phyloP scores from a whole-genome alignment of 1,284 basidiomycete genomes.

The Chalciporus piperatoides region DNA sequence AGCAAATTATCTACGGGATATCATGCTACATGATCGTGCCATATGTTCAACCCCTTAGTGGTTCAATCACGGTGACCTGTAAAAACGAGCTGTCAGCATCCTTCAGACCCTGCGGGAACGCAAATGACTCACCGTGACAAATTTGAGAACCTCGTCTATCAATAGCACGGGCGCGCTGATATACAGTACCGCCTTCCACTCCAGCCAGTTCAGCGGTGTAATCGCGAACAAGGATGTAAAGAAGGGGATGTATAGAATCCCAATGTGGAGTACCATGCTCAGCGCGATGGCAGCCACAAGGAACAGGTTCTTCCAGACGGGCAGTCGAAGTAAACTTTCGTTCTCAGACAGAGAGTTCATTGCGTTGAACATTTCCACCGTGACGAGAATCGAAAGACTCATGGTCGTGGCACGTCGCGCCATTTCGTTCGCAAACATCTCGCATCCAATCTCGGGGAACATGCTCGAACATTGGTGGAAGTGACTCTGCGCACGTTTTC shows the following conservation, averaged over 20 bases:
- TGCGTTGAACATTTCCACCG: constrained; percentile 99
- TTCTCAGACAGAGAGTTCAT: constrained; percentile 99
- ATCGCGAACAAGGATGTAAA: constrained; percentile 92
- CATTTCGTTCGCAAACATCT: constrained; percentile 89
- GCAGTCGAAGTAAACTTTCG: constrained; percentile 85
- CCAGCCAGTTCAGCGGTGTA: constrained; percentile 83
- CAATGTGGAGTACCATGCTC: constrained; percentile 89
- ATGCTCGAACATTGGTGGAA: constrained; percentile 85
- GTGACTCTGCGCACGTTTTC: constrained; percentile 61
- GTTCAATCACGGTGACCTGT: constrained; percentile 38
- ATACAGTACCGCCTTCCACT: constrained; percentile 94
- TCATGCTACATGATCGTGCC: too few species aligned
- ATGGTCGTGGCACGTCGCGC: constrained; percentile 90
- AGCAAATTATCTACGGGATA: too few species aligned
- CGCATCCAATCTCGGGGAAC: constrained; percentile 90
- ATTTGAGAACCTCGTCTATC: constrained; percentile 92
- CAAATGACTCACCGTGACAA: constrained; percentile 58
- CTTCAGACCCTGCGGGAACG: background rate
- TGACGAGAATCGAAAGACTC: constrained; percentile 91
- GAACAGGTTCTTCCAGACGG: constrained; percentile 92
- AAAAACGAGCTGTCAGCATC: constrained; percentile 4
- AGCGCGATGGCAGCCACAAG: constrained; percentile 85
- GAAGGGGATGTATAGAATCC: constrained; percentile 94
- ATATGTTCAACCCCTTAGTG: constrained; percentile 24
- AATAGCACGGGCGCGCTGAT: constrained; percentile 87